These are phyloP conservation scores for Syzygium malaccense DNA, from an alignment of 441 rosid species.

Conservation along the genomic window DNA sequence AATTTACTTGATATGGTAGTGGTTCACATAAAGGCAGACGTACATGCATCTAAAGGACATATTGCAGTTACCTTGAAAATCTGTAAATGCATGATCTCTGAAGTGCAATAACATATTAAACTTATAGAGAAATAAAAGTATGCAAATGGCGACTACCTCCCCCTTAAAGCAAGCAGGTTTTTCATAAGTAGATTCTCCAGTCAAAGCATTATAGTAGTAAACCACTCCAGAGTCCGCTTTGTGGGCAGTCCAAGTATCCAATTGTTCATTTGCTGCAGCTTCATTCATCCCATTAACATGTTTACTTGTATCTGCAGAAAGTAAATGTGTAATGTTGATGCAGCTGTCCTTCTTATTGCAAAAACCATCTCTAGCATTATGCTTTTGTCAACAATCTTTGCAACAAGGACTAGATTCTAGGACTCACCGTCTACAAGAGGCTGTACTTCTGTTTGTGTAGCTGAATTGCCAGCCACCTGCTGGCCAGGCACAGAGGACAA, in stretches of 20 bases:
- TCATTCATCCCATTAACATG: slow-evolving; percentile 33
- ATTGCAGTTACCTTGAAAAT: neutral
- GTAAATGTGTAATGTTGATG: neutral
- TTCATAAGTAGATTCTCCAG: slow-evolving; percentile 86
- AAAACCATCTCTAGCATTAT: slow-evolving; percentile 43
- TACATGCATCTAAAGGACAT: neutral
- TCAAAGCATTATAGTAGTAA: slow-evolving; percentile 87
- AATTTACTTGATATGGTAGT: neutral
- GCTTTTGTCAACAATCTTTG: slow-evolving; percentile 35
- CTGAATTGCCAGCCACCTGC: slow-evolving; percentile 31
- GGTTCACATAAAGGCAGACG: neutral
- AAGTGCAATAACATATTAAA: neutral
- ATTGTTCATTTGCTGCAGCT: slow-evolving; percentile 29
- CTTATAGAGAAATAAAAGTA: neutral
- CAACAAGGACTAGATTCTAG: neutral
- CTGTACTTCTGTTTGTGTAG: slow-evolving; percentile 40
- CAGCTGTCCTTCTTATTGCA: neutral
- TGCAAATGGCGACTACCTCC: slow-evolving; percentile 42
- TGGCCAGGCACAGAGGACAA: slow-evolving; percentile 32
- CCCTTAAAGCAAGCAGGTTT: slow-evolving; percentile 74
- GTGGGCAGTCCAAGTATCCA: slow-evolving; percentile 93
- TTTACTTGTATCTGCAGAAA: slow-evolving; percentile 51
- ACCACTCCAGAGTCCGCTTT: slow-evolving; percentile 72
- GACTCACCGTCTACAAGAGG: slow-evolving; percentile 82
- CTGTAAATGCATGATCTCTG: neutral